Evolutionary conservation across 2,329 filamentous ascomycete species (phyloP), one percentile per base, ranked within the genome.

Genomic region (Fusarium sp.): DNA sequence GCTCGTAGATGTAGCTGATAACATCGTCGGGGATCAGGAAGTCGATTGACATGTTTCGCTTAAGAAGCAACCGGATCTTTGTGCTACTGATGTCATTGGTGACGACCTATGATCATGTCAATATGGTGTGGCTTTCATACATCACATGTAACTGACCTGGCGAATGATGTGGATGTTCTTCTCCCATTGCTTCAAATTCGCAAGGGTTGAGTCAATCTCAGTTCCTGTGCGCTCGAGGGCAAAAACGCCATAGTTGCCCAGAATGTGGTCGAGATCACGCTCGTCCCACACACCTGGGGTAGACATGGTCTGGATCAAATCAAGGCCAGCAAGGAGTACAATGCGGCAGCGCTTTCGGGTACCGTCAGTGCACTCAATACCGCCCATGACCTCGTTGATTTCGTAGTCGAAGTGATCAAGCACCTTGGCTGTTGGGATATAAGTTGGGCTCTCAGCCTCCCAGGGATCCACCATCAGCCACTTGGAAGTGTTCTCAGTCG

Each of bases 371-470:
- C 87, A 88, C 75, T 92, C 87, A 30, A 96, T 88, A 12, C 95
- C 95, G 9, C 95, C 95, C 46, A 93, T 88, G 25, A 88, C 87
- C 54, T 81, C 77, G 78, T 98, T 97, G 78, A 98, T 93, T 79
- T 98, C 94, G 77, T 95, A 83, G 72, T 97, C 90, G 75, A 98
- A 96, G 81, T 98, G 95, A 77, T 97, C 94, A 51, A 98, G 85
- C 43, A 97, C 95, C 74, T 92, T 88, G 42, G 95, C 95, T 1
- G 95, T 98, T 18, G 94, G 94, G 68, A 94, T 91, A 78, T 97
- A 98, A 9, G 72, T 92, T 87, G 76, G 91, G 88, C 81, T 97
- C 90, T 75, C 92, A 38, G 93, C 92, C 84, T 97, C 95, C 91
- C 92, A 97, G 0, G 92, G 90, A 78, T 97, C 94, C 47, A 96